phyloP scores from a whole-genome alignment of 345 rosid genomes.

The Citrus maxima region DNA sequence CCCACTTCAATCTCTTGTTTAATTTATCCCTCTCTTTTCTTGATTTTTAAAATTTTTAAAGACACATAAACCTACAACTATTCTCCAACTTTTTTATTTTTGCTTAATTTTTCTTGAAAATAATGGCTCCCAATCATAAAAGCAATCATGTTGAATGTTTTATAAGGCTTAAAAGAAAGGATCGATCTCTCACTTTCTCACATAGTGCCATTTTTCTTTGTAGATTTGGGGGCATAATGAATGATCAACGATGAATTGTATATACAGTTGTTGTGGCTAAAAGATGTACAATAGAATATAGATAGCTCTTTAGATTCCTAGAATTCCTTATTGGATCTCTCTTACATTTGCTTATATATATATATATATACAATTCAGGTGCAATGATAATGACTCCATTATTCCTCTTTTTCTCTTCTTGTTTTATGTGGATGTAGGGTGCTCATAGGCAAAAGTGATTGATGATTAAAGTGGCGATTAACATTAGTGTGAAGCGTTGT shows the following conservation, averaged over 20 bases:
- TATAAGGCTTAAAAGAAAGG: background rate
- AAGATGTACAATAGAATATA: background rate
- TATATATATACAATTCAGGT: background rate
- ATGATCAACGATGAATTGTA: background rate
- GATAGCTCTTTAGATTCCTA: slow-evolving; percentile 1
- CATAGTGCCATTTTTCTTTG: background rate
- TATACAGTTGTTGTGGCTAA: background rate
- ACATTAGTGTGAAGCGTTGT: background rate
- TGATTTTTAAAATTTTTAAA: background rate
- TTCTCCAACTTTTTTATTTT: background rate
- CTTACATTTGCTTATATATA: background rate
- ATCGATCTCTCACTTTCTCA: background rate
- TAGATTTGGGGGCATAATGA: background rate
- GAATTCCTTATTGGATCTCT: background rate
- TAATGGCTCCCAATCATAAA: slow-evolving; percentile 16
- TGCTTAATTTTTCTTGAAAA: background rate
- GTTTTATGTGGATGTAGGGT: background rate
- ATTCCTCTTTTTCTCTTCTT: background rate
- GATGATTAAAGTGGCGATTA: background rate
- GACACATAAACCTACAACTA: background rate
- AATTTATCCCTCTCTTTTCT: background rate
- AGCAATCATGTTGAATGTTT: slow-evolving; percentile 10
- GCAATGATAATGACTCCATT: slow-evolving; percentile 7
- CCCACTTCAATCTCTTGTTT: slow-evolving; percentile 19
- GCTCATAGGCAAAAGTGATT: background rate